Evolutionary conservation across 495 filamentous ascomycete species (phyloP).

Genomic region (Staphylotrichum tortipilum): DNA sequence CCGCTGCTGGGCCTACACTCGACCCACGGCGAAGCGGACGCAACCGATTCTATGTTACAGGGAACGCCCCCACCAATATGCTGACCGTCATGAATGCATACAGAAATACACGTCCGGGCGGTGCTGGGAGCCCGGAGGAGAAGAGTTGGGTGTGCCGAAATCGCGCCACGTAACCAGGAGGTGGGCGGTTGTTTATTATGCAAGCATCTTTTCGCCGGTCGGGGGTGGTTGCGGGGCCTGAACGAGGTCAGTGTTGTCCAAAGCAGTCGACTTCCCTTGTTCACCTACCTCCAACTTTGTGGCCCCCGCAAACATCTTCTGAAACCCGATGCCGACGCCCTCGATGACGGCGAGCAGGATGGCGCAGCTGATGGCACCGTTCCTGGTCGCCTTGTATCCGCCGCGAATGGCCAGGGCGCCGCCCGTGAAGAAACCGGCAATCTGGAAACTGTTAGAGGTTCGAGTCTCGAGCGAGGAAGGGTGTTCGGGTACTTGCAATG

Average conservation of each 20-base stretch:
- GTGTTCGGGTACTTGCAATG: conserved; percentile 40
- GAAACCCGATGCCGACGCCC: conserved; percentile 93
- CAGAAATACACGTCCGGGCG: conserved; percentile 24
- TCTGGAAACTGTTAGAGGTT: conserved; percentile 21
- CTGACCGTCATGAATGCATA: conserved; percentile 30
- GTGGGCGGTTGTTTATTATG: no score
- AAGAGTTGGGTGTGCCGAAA: conserved; percentile 33
- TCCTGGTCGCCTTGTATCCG: conserved; percentile 77
- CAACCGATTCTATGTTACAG: conserved; percentile 35
- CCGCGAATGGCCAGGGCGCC: conserved; percentile 85
- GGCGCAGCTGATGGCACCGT: conserved; percentile 91
- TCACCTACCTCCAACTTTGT: conserved; percentile 68
- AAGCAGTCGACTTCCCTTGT: not conserved
- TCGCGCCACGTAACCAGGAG: no score
- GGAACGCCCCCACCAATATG: conserved; percentile 29
- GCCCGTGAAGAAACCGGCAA: conserved; percentile 95
- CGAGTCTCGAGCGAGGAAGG: no score
- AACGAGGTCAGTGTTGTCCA: not conserved
- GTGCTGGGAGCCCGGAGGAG: conserved; percentile 14
- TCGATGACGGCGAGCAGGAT: conserved; percentile 93
- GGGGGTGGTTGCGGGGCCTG: conserved; percentile 35
- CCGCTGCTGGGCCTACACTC: conserved; percentile 14
- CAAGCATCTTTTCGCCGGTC: conserved; percentile 27
- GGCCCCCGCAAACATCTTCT: conserved; percentile 89
- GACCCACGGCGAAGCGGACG: conserved; percentile 15